Evolutionary conservation across 2,329 filamentous ascomycete species (phyloP), one percentile per base, ranked within the genome.

Genomic region (Aspergillus sp.): DNA sequence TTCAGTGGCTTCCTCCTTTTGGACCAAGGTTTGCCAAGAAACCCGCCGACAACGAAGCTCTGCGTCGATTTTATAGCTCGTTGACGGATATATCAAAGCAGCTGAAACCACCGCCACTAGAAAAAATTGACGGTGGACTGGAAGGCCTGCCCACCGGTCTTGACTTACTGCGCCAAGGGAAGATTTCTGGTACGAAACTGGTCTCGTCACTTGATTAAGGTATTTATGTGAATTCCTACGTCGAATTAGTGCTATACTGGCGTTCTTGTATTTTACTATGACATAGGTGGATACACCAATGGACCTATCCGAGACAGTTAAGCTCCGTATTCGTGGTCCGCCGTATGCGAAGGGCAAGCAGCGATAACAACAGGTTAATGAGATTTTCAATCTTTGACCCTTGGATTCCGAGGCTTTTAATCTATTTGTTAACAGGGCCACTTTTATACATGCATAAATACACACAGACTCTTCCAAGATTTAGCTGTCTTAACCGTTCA

Each of bases 111-210:
- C 46, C 40, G 5, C 48, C 43, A 8, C 30, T 50, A 27, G 43
- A 46, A n/a, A 34, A 28, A 2, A 35, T 50, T n/a, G 40, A 48
- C 9, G 33, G 34, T 6, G 48, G 48, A 11, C 12, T 50, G 13
- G 33, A 46, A 19, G 38, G 27, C 10, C 31, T 46, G 12, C 39
- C 12, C 7, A 19, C 37, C n/a, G 44, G 44, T 6, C 38, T 46
- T n/a, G 37, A 49, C 27, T 33, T 50, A 36, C 38, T 50, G 34
- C 48, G 48, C 11, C 42, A 44, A 12, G 45, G 48, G 12, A 42
- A 50, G 37, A 40, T 50, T 11, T 50, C 45, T 6, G 48, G 48
- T 12, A 42, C 40, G 11, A 50, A 50, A 27, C 31, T 50, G 26
- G 43, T 50, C 33, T 42, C 43, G 7, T 39, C 32, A 13, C 27